These are phyloP conservation scores for Crithidia mellificae DNA, from an alignment of 208 protist species.

Conservation along the genomic window DNA sequence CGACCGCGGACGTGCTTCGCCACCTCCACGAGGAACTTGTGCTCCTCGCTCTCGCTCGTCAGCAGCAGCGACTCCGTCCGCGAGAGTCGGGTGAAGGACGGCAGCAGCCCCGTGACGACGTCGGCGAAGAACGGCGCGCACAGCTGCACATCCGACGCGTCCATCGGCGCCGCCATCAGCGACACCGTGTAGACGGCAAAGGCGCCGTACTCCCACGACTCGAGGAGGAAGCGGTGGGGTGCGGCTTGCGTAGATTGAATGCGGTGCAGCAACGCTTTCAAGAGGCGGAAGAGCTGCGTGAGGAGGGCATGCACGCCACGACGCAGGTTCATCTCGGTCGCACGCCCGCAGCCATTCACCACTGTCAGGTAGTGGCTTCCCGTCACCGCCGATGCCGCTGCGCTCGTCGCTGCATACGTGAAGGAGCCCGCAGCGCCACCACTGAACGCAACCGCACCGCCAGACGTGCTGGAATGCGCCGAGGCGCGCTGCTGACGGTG, in stretches of 20 bases:
- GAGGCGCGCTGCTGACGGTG: not conserved
- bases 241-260: constrained; percentile 29
- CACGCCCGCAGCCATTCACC: constrained; percentile 56
- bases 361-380: constrained; percentile 48
- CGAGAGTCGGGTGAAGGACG: constrained; percentile 53
- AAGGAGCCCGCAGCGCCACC: too few species aligned
- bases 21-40: constrained; percentile 31
- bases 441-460: too few species aligned
- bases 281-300: constrained; percentile 39
- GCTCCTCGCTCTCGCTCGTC: constrained; percentile 27
- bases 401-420: not conserved
- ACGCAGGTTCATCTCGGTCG: constrained; percentile 49
- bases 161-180: constrained; percentile 56
- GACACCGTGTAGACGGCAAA: constrained; percentile 61
- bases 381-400: not conserved
- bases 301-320: constrained; percentile 48
- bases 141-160: constrained; percentile 48
- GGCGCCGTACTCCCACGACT: constrained; percentile 61
- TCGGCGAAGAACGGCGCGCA: constrained; percentile 41
- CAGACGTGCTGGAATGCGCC: too few species aligned
- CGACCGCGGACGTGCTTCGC: constrained; percentile 27
- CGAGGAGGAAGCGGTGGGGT: constrained; percentile 60
- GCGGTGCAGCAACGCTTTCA: constrained; percentile 43
- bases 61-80: constrained; percentile 53
- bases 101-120: constrained; percentile 48